Evolutionary conservation across 352 stramenopile species (phyloP), one percentile per base, ranked within the genome.

Genomic region (Phytophthora multivora): DNA sequence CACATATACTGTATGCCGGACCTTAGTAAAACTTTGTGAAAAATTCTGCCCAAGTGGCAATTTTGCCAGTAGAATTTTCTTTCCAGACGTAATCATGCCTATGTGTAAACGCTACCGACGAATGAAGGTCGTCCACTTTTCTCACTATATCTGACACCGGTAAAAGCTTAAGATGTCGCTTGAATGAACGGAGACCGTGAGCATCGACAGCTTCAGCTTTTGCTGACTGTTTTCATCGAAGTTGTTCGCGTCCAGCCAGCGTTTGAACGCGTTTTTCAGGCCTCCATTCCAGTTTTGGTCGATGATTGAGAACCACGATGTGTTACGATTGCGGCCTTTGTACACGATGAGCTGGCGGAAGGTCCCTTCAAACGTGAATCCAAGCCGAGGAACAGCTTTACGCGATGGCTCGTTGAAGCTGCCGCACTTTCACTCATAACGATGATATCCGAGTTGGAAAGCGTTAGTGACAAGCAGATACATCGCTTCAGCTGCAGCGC

Each of bases 221-320:
- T 70, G 62, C 13, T 51, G 35, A 2, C 42, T 41, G 15, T 57
- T 30, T n/a, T 53, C 55, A 7, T 66, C 55, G 33, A 70, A 70
- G 21, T 65, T 54, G 8, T 10, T 53, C 5, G 59, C 16, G 5
- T 68, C 33, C 10, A 64, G 33, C 61, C 61, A 70, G 8, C 48
- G 54, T 11, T 61, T 21, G 41, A 46, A 60, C 3, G 55, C 63
- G 7, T 19, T 9, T 9, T 65, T 54, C 39, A 69, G 15, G 1
- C 47, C 61, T 16, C 23, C 15, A 21, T 51, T 39, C 61, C 61
- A 69, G 18, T 69, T 54, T 0, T 13, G 2, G 8, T 69, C 61
- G 8, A 65, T 65, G 10, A 65, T 69, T 4, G 61, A 69, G 53
- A 69, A 69, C 53, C 40, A 56, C 12, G 50, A 56, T 8, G 53